These are phyloP conservation scores for Mycena chlorophos DNA, from an alignment of 768 basidiomycete genomes.

Conservation along the genomic window DNA sequence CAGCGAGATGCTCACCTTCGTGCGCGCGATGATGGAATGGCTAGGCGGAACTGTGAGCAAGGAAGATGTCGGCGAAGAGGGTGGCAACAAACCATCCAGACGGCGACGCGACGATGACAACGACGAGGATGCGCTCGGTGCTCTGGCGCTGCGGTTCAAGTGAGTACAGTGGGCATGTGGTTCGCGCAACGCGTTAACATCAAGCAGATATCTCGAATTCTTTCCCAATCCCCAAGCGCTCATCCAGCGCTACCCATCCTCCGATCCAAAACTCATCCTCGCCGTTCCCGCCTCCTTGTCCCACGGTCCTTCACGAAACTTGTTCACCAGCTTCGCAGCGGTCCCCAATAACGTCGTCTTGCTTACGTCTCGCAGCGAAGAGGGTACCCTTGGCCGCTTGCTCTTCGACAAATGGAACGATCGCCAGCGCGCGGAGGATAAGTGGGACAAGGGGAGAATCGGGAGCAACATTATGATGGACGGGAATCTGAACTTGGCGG, in stretches of 20 bases:
- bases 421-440: slow-evolving; percentile 74
- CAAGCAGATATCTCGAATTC: slow-evolving; percentile 81
- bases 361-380: slow-evolving; percentile 76
- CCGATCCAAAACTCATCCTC: slow-evolving; percentile 89
- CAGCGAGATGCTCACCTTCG: slow-evolving; percentile 90
- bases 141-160: slow-evolving; percentile 87
- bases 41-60: slow-evolving; percentile 93
- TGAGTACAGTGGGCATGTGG: slow-evolving; percentile 37
- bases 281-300: slow-evolving; percentile 92
- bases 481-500: slow-evolving; percentile 64
- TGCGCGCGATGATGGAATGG: slow-evolving; percentile 98
- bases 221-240: slow-evolving; percentile 83
- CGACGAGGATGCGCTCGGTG: slow-evolving; percentile 83
- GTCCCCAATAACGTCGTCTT: slow-evolving; percentile 85
- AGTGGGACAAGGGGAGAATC: slow-evolving; percentile 88
- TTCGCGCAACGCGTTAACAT: not conserved
- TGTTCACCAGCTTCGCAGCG: slow-evolving; percentile 86
- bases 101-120: slow-evolving; percentile 66
- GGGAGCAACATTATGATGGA: slow-evolving; percentile 86
- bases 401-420: slow-evolving; percentile 88
- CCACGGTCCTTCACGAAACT: slow-evolving; percentile 82
- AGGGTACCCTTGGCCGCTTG: slow-evolving; percentile 73
- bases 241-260: slow-evolving; percentile 77
- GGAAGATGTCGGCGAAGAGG: slow-evolving; percentile 86
- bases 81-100: slow-evolving; percentile 52